Evolutionary conservation across 495 filamentous ascomycete genomes (phyloP).

Genomic region (Aspergillus cavernicola): DNA sequence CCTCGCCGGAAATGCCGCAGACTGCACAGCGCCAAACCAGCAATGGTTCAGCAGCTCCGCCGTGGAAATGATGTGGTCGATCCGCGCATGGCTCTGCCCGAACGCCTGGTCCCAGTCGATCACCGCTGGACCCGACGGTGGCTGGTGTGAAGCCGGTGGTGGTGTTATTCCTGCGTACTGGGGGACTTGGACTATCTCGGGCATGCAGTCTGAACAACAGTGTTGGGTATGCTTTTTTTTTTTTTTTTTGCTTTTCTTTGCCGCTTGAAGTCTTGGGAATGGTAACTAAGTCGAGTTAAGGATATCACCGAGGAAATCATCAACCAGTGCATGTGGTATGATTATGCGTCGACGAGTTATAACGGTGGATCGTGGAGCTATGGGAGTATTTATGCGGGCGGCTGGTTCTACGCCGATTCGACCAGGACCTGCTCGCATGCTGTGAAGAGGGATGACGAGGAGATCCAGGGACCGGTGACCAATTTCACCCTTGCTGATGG

Average conservation of each 20-base stretch:
- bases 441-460: constrained; percentile 9
- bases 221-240: constrained; percentile 5
- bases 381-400: constrained; percentile 9
- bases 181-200: constrained; percentile 4
- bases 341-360: constrained; percentile 5
- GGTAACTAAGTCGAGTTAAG: not conserved
- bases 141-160: constrained; percentile 12
- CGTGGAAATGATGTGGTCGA: constrained; percentile 16
- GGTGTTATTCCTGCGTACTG: constrained; percentile 6
- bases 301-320: constrained; percentile 15
- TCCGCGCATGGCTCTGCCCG: constrained; percentile 10
- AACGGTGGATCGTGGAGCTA: constrained; percentile 11
- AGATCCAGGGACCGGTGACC: not conserved
- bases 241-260: not conserved
- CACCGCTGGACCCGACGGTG: constrained; percentile 6
- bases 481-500: constrained; percentile 13
- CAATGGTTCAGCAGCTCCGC: constrained; percentile 7
- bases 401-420: constrained; percentile 15
- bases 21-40: constrained; percentile 10
- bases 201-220: constrained; percentile 9
- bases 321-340: constrained; percentile 16
- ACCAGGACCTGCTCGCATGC: constrained; percentile 9
- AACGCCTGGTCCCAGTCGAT: constrained; percentile 10
- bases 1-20: not conserved
- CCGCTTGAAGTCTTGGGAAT: too few relatives aligned